These are phyloP conservation scores for Filobasidium floriforme DNA, from an alignment of 768 basidiomycete species.

Conservation along the genomic window DNA sequence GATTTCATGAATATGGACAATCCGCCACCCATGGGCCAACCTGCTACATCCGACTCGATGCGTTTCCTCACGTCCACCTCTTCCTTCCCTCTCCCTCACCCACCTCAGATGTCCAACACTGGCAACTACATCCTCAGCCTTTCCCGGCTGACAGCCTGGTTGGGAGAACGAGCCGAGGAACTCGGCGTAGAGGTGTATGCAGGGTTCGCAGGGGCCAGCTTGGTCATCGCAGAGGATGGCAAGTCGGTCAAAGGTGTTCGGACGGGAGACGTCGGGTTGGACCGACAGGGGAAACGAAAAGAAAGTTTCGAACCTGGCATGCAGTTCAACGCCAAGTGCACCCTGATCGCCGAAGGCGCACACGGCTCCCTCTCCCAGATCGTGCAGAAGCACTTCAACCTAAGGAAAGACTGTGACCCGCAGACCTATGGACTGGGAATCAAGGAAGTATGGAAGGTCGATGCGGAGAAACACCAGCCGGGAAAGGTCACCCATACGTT, in stretches of 20 bases:
- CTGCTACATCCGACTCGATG: constrained; percentile 73
- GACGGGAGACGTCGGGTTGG: constrained; percentile 90
- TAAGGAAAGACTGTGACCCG: constrained; percentile 63
- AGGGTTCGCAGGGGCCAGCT: constrained; percentile 83
- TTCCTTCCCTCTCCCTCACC: constrained; percentile 80
- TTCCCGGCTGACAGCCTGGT: constrained; percentile 81
- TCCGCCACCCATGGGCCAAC: constrained; percentile 71
- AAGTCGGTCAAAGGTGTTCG: constrained; percentile 65
- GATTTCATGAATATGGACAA: constrained; percentile 57
- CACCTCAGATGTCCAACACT: constrained; percentile 91
- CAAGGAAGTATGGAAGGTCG: constrained; percentile 95
- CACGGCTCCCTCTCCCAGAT: constrained; percentile 85
- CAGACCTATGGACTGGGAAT: constrained; percentile 95
- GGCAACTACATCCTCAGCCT: constrained; percentile 90
- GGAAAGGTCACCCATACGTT: constrained; percentile 87
- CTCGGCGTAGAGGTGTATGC: constrained; percentile 91
- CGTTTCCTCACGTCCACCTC: constrained; percentile 64
- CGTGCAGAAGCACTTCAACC: constrained; percentile 63
- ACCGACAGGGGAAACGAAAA: constrained; percentile 66
- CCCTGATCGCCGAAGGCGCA: constrained; percentile 87
- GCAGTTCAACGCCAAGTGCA: constrained; percentile 86
- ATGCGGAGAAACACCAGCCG: constrained; percentile 56
- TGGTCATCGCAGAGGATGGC: constrained; percentile 63
- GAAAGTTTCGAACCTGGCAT: constrained; percentile 90
- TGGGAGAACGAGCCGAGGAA: constrained; percentile 71